Percentiles rank a stretch among this genome's conserved stretches.
These are phyloP conservation scores for Helotiales sp. DNA, from an alignment of 2,329 filamentous ascomycete genomes.

Conservation along the genomic window DNA sequence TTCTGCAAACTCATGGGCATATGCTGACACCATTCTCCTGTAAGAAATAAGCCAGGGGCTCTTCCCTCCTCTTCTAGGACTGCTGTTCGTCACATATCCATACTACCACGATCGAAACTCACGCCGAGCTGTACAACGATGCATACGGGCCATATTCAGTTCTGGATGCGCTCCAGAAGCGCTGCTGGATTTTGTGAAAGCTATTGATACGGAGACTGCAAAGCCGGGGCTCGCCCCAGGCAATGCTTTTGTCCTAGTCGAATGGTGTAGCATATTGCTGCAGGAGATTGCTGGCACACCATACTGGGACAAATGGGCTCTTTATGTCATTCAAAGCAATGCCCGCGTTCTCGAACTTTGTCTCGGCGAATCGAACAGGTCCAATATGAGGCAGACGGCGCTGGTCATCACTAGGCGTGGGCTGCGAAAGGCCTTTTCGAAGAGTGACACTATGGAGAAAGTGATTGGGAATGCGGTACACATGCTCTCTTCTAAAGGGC, in stretches of 20 bases:
- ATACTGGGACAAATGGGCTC: conserved; percentile 67
- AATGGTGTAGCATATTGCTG: conserved; percentile 85
- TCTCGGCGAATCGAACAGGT: conserved; percentile 66
- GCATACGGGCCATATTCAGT: conserved; percentile 71
- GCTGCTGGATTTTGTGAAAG: conserved; percentile 67
- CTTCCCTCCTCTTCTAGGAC: conserved; percentile 62
- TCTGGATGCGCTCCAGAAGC: conserved; percentile 59
- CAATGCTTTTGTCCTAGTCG: conserved; percentile 85
- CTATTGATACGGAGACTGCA: conserved; percentile 72
- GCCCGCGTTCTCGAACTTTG: conserved; percentile 81
- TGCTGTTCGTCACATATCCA: conserved; percentile 86
- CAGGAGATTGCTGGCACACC: conserved; percentile 68
- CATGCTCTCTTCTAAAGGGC: conserved; percentile 70
- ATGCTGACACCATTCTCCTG: conserved; percentile 6
- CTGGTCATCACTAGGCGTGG: conserved; percentile 79
- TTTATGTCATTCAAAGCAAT: conserved; percentile 69
- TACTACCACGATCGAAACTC: conserved; percentile 87
- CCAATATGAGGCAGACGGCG: conserved; percentile 72
- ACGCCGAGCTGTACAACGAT: conserved; percentile 80
- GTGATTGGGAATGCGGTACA: conserved; percentile 60
- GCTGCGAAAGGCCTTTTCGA: conserved; percentile 74
- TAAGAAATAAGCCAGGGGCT: conserved; percentile 47
- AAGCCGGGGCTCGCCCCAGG: conserved; percentile 78
- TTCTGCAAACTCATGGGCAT: background rate
- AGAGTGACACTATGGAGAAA: conserved; percentile 44